A percentile compares a stretch with the other conserved stretches of the same genome.
These are phyloP conservation scores for Xylaria sp. DNA, from an alignment of 2,329 filamentous ascomycete species.

Conservation along the genomic window DNA sequence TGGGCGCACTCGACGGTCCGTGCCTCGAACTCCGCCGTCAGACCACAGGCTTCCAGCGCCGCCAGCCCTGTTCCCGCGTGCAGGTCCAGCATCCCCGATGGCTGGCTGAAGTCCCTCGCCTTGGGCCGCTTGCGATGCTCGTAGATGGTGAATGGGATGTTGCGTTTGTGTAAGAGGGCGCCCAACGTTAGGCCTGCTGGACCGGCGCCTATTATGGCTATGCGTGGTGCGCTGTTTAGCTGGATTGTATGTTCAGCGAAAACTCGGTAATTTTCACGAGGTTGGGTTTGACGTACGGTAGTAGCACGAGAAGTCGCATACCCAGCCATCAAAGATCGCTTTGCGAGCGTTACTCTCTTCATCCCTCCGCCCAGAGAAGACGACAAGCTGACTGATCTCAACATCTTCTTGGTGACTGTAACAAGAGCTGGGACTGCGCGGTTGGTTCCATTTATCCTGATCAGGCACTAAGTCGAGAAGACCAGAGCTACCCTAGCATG, in stretches of 20 bases:
- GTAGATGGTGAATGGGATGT: conserved; percentile 14
- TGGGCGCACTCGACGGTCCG: conserved; percentile 1
- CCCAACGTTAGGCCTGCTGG: not conserved
- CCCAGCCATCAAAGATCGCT: not conserved
- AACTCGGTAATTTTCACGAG: not conserved
- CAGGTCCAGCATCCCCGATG: conserved; percentile 9
- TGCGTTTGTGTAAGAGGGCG: not conserved
- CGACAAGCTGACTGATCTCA: not conserved
- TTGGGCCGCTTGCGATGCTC: not conserved
- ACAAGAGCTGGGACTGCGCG: not conserved
- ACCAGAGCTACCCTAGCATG: too few relatives aligned
- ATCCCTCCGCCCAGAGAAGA: not conserved
- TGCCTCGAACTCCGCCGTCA: not conserved
- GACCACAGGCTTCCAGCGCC: not conserved
- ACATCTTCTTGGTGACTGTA: not conserved
- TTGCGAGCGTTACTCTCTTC: not conserved
- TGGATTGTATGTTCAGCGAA: not conserved
- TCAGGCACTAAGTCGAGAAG: not conserved
- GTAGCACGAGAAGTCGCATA: not conserved
- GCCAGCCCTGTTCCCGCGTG: not conserved
- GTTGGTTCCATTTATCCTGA: not conserved
- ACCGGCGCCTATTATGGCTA: conserved; percentile 8
- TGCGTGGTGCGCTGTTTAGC: not conserved
- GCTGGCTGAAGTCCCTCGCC: not conserved
- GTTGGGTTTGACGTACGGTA: not conserved